Evolutionary conservation across 352 stramenopile genomes (phyloP).

Genomic region (Pythium dissimile): DNA sequence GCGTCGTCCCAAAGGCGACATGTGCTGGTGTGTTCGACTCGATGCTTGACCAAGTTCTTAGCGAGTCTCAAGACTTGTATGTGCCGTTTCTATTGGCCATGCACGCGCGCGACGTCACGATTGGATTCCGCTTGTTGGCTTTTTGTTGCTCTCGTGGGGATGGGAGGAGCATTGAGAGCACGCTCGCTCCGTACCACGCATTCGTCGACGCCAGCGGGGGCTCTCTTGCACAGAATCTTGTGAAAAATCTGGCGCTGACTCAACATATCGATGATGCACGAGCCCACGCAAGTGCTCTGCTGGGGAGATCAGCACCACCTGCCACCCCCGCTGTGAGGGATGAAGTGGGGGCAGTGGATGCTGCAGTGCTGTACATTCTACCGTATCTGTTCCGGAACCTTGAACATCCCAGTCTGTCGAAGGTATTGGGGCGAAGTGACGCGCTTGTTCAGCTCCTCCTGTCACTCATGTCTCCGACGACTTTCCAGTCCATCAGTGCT

Average conservation of each 20-base stretch:
- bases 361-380: constrained; percentile 46
- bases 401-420: constrained; percentile 54
- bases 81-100: constrained; percentile 81
- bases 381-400: constrained; percentile 73
- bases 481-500: constrained; percentile 52
- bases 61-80: constrained; percentile 60
- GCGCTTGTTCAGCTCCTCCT: constrained; percentile 65
- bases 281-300: constrained; percentile 49
- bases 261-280: constrained; percentile 80
- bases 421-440: constrained; percentile 61
- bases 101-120: constrained; percentile 65
- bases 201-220: constrained; percentile 58
- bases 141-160: constrained; percentile 68
- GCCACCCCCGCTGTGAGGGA: constrained; percentile 24
- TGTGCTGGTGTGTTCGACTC: constrained; percentile 69
- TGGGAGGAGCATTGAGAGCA: constrained; percentile 48
- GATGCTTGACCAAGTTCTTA: constrained; percentile 79
- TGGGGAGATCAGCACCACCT: constrained; percentile 30
- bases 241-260: constrained; percentile 69
- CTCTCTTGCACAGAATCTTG: constrained; percentile 41
- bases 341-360: constrained; percentile 66
- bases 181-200: constrained; percentile 56
- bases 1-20: constrained; percentile 53
- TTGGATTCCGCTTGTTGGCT: constrained; percentile 68
- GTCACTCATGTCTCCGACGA: constrained; percentile 52